Base-by-base conservation (phyloP, 176 grass and related monocot genomes). In the Oryza meyeriana region DNA sequence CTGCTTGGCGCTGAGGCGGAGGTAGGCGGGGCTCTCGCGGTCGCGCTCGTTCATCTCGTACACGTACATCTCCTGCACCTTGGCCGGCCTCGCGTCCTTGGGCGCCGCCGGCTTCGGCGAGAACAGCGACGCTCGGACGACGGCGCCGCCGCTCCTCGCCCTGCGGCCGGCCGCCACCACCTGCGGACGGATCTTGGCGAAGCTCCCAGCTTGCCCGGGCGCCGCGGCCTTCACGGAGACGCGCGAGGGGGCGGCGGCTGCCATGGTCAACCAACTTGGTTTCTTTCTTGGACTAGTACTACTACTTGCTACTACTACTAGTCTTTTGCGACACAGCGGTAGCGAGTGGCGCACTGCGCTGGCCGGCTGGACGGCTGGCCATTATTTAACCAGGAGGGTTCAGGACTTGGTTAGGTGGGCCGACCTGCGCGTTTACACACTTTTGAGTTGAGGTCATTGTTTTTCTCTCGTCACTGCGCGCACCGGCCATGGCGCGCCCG, bases 41-140 rank as follows among this genome's bases (percentile, higher is more conserved):
- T 95, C 93, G 5, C 83, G 88, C 85, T 95, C 93, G 82, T 95
- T 95, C 52, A 95, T 77, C 93, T 95, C 93, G 81, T 95, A 95
- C 33, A 92, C 83, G 79, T 84, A 64, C 50, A 95, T 26, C 83
- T 95, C 93, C 85, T 95, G 93, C 74, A 90, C 90, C 90, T 90
- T 92, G 35, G 61, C 64, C 29, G 85, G 62, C 33, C 83, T 30
- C 45, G 79, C 79, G 58, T 86, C 88, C 88, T 68, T 86, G 14
- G 64, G 55, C 59, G 39, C 47, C 74, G 88, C 36, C 24, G 83
- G 79, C 79, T 90, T 90, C 35, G 88, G 78, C 31, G 89, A 91
- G 89, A 91, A 91, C 3, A 91, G 89, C 80, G 89, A 90, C 69
- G 89, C 85, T 7, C 80, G 81, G 4, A 84, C 84, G 5, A 84